Evolutionary conservation across 108 stramenopile genomes (phyloP), one percentile per base, ranked within the genome.

Genomic region (Cyclotella choctawhatcheeana): DNA sequence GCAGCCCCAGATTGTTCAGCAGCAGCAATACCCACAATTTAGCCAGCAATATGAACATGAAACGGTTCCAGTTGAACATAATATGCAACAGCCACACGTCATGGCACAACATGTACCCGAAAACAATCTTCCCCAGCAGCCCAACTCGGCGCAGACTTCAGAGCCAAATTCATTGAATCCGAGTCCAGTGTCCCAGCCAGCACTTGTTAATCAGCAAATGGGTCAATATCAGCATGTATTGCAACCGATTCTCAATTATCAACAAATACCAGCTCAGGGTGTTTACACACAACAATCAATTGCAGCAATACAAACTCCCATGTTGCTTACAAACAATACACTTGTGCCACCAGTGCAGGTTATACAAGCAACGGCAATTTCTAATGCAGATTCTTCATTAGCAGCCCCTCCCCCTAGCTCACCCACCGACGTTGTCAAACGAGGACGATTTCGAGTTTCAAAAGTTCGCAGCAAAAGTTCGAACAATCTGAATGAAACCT

Each of bases 361-460:
- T 6, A 12, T 12, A 40, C 12, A 10, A 40, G 37, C 37, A 40
- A 40, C 12, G 8, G 12, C 8, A 10, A 12, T 12, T 12, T 0
- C 56, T 8, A 58, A 8, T 31, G 6, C 29, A 31, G 56, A 58
- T n/a, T 58, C 0, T 32, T 58, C 16, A 58, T 16, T 17, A 17
- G 7, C 69, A 10, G 17, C 56, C 17, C 30, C 32, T 24, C 31
- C 31, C 21, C 30, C 31, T 13, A 33, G 37, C 8, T 51, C 67
- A 5, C 54, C 62, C 27, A 7, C 64, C 21, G 64, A 65, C 32
- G 55, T 56, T 40, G 44, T 78, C 24, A 71, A 66, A 43, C 71
- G 71, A 32, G 69, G 77, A 32, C 63, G 77, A 6, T 78, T 78
- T 71, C 77, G 77, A 26, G 70, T 78, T 5, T 56, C 69, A 1